A percentile compares a stretch with the other conserved stretches of the same genome.
Conservation (phyloP, 352 stramenopile species). For the Saprolegnia parasitica region DNA sequence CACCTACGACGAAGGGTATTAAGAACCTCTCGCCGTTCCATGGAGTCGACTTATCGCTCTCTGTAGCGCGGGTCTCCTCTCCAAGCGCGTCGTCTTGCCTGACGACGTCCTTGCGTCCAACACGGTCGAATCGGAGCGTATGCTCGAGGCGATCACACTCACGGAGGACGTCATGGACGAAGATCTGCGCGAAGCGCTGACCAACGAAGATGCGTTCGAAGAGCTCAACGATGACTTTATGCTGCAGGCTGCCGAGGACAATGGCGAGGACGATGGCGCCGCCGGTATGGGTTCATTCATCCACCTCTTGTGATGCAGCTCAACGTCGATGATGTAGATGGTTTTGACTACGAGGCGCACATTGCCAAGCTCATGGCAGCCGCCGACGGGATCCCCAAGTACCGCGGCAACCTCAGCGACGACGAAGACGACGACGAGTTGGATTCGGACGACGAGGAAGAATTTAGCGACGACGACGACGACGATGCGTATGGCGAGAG, state of each 20-base stretch:
- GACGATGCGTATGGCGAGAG: constrained; percentile 35
- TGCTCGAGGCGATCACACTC: constrained; percentile 77
- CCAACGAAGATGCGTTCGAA: constrained; percentile 80
- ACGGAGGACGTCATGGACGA: constrained; percentile 84
- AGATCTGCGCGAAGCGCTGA: constrained; percentile 77
- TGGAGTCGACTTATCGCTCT: not conserved
- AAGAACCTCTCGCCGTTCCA: not conserved
- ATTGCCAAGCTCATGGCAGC: constrained; percentile 90
- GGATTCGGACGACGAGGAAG: constrained; percentile 38
- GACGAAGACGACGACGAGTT: constrained; percentile 55
- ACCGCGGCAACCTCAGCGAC: constrained; percentile 58
- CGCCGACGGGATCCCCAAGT: constrained; percentile 66
- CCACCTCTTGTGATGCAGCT: not conserved
- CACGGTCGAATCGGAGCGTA: constrained; percentile 60
- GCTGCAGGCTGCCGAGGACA: constrained; percentile 57
- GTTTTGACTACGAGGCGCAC: constrained; percentile 92
- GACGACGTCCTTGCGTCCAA: constrained; percentile 60
- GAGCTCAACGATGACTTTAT: constrained; percentile 92
- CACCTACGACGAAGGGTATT: constrained; percentile 26
- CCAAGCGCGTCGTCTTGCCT: constrained; percentile 56
- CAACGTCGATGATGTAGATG: constrained; percentile 35
- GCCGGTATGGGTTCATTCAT: constrained; percentile 11
- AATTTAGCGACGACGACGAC: constrained; percentile 80
- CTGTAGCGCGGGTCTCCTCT: constrained; percentile 43
- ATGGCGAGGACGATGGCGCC: constrained; percentile 33